Evolutionary conservation across 78 protist genomes (phyloP).

Genomic region (Tieghemostelium lacteum): DNA sequence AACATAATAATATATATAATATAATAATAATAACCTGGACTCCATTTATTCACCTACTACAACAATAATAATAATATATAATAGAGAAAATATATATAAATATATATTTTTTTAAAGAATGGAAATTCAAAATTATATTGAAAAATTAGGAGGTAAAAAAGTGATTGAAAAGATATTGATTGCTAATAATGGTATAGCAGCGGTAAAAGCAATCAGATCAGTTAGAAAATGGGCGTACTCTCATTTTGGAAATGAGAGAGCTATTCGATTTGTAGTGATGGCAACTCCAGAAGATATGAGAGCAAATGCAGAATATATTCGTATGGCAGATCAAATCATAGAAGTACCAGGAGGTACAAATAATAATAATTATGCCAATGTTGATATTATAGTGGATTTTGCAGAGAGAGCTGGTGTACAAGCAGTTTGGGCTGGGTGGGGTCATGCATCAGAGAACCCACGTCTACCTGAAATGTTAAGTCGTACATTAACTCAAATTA

Average conservation of each 20-base stretch:
- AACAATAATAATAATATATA: no score
- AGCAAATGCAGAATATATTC: slow-evolving; percentile 97
- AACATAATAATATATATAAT: no score
- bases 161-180: slow-evolving; percentile 83
- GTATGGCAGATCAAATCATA: slow-evolving; percentile 94
- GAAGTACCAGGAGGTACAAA: slow-evolving; percentile 97
- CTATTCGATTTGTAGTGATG: slow-evolving; percentile 93
- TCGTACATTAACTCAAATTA: slow-evolving; percentile 45
- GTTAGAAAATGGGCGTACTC: slow-evolving; percentile 95
- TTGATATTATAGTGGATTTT: slow-evolving; percentile 93
- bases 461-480: slow-evolving; percentile 89
- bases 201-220: slow-evolving; percentile 97
- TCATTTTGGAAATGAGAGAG: slow-evolving; percentile 89
- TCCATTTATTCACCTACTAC: no score
- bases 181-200: slow-evolving; percentile 99
- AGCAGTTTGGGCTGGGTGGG: slow-evolving; percentile 99
- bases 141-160: slow-evolving; percentile 39
- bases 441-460: slow-evolving; percentile 99
- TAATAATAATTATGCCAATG: slow-evolving; percentile 98
- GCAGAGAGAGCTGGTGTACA: slow-evolving; percentile 87
- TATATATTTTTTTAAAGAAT: no score
- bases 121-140: slow-evolving; percentile 42
- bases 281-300: slow-evolving; percentile 97
- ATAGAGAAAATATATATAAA: no score
- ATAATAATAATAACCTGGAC: no score